Evolutionary conservation across 768 basidiomycete species (phyloP).

Genomic region (Dentipellis fragilis): DNA sequence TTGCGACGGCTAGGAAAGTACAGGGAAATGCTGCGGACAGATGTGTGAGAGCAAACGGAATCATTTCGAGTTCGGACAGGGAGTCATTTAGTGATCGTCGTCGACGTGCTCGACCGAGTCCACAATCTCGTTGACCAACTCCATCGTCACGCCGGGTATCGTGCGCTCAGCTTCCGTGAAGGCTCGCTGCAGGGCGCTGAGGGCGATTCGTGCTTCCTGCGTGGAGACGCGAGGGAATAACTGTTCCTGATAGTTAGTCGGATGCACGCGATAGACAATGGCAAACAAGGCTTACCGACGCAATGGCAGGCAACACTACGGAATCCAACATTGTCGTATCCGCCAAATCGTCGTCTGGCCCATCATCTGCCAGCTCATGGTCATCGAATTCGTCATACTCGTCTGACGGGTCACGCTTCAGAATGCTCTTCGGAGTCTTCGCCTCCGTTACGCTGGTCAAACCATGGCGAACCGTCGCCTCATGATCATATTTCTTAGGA

Average conservation of each 20-base stretch:
- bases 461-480: constrained; percentile 58
- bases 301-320: constrained; percentile 91
- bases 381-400: constrained; percentile 59
- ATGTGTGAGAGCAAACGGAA: neutral
- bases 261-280: neutral
- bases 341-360: constrained; percentile 42
- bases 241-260: constrained; percentile 30
- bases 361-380: constrained; percentile 32
- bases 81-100: constrained; percentile 42
- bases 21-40: neutral
- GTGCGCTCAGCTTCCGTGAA: constrained; percentile 93
- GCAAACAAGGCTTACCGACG: constrained; percentile 56
- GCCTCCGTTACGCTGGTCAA: constrained; percentile 17
- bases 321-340: constrained; percentile 94
- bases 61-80: neutral
- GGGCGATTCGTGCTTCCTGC: constrained; percentile 80
- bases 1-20: neutral
- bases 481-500: constrained; percentile 36
- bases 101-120: constrained; percentile 89
- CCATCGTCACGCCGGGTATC: constrained; percentile 90
- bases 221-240: constrained; percentile 87
- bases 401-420: constrained; percentile 40
- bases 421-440: constrained; percentile 13
- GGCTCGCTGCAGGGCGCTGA: constrained; percentile 81
- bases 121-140: constrained; percentile 88